Evolutionary conservation across 129 eudicot species (phyloP), one percentile per base, ranked within the genome.

Genomic region (Artemisia tridentata): DNA sequence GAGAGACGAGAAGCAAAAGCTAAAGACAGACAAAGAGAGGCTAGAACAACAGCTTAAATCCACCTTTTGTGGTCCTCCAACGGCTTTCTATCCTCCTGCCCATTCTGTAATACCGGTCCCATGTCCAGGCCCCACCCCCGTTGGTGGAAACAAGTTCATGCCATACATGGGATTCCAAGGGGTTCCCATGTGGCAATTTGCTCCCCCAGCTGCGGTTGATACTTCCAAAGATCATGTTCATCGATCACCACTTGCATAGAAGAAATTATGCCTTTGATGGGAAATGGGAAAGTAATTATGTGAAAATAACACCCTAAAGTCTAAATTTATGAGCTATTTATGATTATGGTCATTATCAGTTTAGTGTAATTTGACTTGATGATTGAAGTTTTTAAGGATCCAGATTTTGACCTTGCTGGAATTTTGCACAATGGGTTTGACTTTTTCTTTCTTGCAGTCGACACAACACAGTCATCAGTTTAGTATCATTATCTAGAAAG

Each of bases 151-250:
- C 80, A 88, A 89, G 81, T 53, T 80, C 72, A 74, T 89, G 79
- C 90, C 89, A 3, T 72, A 80, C 56, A 71, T 87, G 62, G 88
- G 90, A 45, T 86, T 68, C 79, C 86, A 84, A 55, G 90, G 93
- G 43, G 79, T 82, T 63, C 84, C 96, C 11, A 86, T 89, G 96
- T 86, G 93, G 96, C 96, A 80, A 47, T 86, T 84, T 45, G 83
- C 87, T 41, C 78, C 90, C 8, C 96, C 86, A 41, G 75, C 82
- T 52, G 86, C 87, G 16, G 88, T 84, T 16, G 93, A 86, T 77
- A 86, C 90, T 21, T 86, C 96, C 11, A 84, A 86, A 76, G 96
- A 89, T 78, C 93, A 89, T 74, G 84, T 79, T 57, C 86, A 72
- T 13, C 82, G 86, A 11, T 83, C 89, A 10, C 93, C 93, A 17